Evolutionary conservation across 1,284 basidiomycete species (phyloP).

Genomic region (Stereum hirsutum): DNA sequence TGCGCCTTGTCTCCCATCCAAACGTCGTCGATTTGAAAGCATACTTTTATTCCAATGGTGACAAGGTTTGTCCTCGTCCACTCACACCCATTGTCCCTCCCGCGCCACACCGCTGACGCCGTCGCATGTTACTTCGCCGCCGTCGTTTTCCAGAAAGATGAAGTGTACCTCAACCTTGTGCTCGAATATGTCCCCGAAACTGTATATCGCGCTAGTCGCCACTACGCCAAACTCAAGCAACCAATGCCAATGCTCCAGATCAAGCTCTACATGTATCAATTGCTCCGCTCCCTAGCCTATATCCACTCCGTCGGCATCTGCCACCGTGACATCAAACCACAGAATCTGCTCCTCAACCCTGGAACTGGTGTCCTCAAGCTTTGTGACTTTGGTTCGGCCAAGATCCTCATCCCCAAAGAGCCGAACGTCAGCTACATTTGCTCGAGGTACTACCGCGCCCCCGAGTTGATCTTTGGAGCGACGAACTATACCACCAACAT

Average conservation of each 20-base stretch:
- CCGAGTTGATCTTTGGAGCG: slow-evolving; percentile 98
- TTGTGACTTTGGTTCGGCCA: slow-evolving; percentile 98
- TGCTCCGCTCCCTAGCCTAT: slow-evolving; percentile 94
- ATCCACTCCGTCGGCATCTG: slow-evolving; percentile 98
- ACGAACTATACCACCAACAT: slow-evolving; percentile 99
- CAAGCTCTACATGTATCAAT: slow-evolving; percentile 97
- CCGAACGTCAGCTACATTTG: slow-evolving; percentile 99
- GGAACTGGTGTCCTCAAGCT: slow-evolving; percentile 95
- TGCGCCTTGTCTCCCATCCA: slow-evolving; percentile 95
- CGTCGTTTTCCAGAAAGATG: slow-evolving; percentile 73
- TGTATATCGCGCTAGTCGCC: slow-evolving; percentile 96
- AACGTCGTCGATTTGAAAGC: slow-evolving; percentile 97
- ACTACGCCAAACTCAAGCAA: slow-evolving; percentile 99
- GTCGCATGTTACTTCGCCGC: not conserved
- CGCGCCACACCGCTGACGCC: not conserved
- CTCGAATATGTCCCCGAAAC: slow-evolving; percentile 99
- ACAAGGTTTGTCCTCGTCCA: slow-evolving; percentile 64
- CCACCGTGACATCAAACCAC: slow-evolving; percentile 99
- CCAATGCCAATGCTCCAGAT: slow-evolving; percentile 99
- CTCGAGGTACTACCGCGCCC: slow-evolving; percentile 98
- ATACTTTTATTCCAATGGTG: slow-evolving; percentile 99
- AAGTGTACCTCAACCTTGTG: slow-evolving; percentile 99
- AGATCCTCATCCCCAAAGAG: slow-evolving; percentile 96
- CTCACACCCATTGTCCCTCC: not conserved
- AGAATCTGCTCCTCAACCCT: slow-evolving; percentile 96